phyloP scores from a whole-genome alignment of 108 stramenopile genomes.

The Nitzschia sp. region DNA sequence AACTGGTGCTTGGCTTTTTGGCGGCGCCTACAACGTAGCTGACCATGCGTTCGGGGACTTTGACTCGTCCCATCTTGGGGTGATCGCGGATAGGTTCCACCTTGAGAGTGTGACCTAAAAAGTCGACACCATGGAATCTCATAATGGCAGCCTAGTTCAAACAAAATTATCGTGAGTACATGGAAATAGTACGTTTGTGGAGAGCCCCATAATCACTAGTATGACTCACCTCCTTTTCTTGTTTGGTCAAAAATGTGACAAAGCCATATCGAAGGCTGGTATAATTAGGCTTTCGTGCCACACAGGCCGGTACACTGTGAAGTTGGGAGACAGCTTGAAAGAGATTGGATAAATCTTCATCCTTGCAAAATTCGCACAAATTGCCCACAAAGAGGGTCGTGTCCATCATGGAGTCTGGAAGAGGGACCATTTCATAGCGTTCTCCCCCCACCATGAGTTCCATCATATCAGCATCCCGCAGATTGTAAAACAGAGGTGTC shows the following conservation, averaged over 20 bases:
- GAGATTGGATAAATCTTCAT: slow-evolving; percentile 66
- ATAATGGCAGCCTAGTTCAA: slow-evolving; percentile 70
- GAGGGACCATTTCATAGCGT: slow-evolving; percentile 77
- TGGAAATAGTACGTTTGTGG: too few species aligned
- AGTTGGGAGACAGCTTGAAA: slow-evolving; percentile 63
- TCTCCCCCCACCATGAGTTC: slow-evolving; percentile 73
- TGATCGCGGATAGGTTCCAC: slow-evolving; percentile 78
- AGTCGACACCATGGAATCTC: slow-evolving; percentile 61
- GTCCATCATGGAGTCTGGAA: slow-evolving; percentile 78
- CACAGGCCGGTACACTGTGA: slow-evolving; percentile 74
- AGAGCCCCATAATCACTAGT: too few species aligned
- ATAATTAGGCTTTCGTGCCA: slow-evolving; percentile 70
- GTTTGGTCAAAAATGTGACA: slow-evolving; percentile 57
- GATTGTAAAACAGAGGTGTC: slow-evolving; percentile 7
- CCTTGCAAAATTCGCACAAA: slow-evolving; percentile 75
- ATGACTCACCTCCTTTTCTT: slow-evolving; percentile 12
- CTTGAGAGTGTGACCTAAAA: slow-evolving; percentile 57
- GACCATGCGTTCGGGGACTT: slow-evolving; percentile 77
- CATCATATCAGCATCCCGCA: slow-evolving; percentile 52
- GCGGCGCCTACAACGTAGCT: slow-evolving; percentile 57
- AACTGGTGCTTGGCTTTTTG: slow-evolving; percentile 27
- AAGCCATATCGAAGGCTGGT: slow-evolving; percentile 74
- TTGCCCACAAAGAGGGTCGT: slow-evolving; percentile 85
- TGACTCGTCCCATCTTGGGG: slow-evolving; percentile 64
- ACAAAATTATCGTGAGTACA: neutral